These are phyloP conservation scores for Phascolomyces articulosus DNA, from an alignment of 371 early-diverging fungal species.

Conservation along the genomic window DNA sequence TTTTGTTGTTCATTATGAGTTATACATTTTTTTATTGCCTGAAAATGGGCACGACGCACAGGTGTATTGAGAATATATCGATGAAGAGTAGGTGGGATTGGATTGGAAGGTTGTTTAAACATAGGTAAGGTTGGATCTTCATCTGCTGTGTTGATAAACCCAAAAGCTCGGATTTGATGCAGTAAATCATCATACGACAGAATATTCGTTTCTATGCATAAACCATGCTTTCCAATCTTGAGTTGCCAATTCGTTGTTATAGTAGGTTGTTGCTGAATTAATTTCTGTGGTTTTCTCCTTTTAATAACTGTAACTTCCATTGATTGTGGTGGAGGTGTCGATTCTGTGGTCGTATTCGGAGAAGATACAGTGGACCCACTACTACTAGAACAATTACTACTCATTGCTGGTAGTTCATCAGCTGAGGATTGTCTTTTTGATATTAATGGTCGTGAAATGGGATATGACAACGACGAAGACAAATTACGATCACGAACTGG, in stretches of 20 bases:
- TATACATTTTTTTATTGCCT: slow-evolving; percentile 22
- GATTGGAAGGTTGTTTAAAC: slow-evolving; percentile 6
- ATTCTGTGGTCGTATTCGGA: background rate
- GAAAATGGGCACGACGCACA: slow-evolving; percentile 18
- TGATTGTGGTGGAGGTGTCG: background rate
- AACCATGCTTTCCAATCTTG: slow-evolving; percentile 14
- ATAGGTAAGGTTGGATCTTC: slow-evolving; percentile 1
- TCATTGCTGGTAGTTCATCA: background rate
- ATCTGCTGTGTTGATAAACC: background rate
- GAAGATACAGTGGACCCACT: background rate
- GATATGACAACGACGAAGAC: background rate
- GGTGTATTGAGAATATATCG: slow-evolving; percentile 6
- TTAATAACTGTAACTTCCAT: background rate
- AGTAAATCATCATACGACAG: slow-evolving; percentile 21
- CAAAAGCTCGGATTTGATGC: slow-evolving; percentile 9
- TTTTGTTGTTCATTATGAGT: slow-evolving; percentile 7
- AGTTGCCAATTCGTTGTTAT: slow-evolving; percentile 15
- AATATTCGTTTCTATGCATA: slow-evolving; percentile 28
- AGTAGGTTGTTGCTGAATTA: background rate
- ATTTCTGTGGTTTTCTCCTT: background rate
- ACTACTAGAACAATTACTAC: background rate
- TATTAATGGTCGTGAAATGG: no score
- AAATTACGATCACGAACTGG: background rate
- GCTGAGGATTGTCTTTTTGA: background rate
- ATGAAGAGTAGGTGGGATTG: background rate